Base-by-base conservation (phyloP, 108 stramenopile species). In the Bacterosira constricta region DNA sequence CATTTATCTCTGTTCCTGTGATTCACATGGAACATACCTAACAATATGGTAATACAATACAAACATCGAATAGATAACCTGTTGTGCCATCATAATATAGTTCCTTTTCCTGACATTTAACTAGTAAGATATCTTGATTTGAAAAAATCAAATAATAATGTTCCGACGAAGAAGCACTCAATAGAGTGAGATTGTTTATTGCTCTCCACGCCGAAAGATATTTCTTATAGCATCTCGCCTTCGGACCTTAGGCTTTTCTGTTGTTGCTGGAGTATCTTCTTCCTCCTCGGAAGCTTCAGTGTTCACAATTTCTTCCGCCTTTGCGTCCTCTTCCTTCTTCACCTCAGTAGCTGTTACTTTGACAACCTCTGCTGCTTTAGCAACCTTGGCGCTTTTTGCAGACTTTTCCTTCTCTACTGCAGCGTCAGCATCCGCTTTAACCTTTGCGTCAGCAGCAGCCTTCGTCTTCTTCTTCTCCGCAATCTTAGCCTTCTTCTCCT, bases 191-290 rank as follows among this genome's bases (percentile, higher is more conserved):
- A n/a, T n/a, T 42, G 41, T 17, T 49, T 29, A 50, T 47, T 56
- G 32, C 17, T 66, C 36, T 53, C 35, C 51, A 20, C 52, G 58
- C 6, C 61, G 36, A 52, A 72, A 72, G 6, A 72, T 21, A 6
- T 72, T 72, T 51, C 63, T 72, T 12, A 72, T 54, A 13, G 61
- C 61, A 44, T 72, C 61, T 63, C 71, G 57, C 39, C 60, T 60
- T 36, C 70, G 47, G 36, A 26, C 29, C 27, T 71, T 71, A 8
- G 34, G 27, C 21, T 61, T 36, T 13, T 56, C 21, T 4, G 52
- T 20, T 51, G 17, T 23, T 34, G 47, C 36, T 15, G 17, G 15
- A 32, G 17, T 11, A 31, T 11, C 31, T 13, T 32, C 31, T 2
- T 17, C 30, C 55, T 56, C 30, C 1, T 12, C n/a, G 6, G 15